These are phyloP conservation scores for Beauveria asiatica DNA, from an alignment of 2,329 filamentous ascomycete genomes.

Conservation along the genomic window DNA sequence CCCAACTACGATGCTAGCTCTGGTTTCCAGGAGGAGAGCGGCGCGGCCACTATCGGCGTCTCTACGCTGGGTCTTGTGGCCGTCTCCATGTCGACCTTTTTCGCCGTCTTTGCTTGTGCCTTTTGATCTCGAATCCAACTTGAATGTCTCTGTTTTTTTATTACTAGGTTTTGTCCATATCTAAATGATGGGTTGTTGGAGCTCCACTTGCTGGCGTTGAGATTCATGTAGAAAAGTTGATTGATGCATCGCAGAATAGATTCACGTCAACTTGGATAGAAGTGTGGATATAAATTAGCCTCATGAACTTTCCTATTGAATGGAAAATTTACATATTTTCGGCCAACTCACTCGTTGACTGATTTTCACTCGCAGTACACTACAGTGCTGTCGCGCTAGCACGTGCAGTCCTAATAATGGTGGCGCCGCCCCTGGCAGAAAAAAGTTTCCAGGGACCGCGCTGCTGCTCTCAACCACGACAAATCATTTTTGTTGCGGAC, in stretches of 20 bases:
- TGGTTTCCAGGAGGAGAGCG: constrained; percentile 22
- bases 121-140: neutral
- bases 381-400: neutral
- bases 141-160: neutral
- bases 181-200: neutral
- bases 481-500: constrained; percentile 2
- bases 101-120: neutral
- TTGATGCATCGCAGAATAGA: neutral
- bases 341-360: neutral
- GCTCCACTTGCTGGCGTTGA: neutral
- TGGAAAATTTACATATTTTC: neutral
- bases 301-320: neutral
- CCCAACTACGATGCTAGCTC: constrained; percentile 20
- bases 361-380: neutral
- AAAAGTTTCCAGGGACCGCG: constrained; percentile 11
- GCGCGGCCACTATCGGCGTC: neutral
- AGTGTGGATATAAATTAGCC: neutral
- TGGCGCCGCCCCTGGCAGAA: constrained; percentile 1
- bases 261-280: neutral
- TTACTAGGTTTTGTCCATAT: neutral
- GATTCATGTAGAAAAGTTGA: neutral
- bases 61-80: neutral
- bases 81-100: neutral
- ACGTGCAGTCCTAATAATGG: neutral
- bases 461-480: neutral